These are phyloP conservation scores for Lachancea cidri DNA, from an alignment of 805 yeast species.

Conservation along the genomic window DNA sequence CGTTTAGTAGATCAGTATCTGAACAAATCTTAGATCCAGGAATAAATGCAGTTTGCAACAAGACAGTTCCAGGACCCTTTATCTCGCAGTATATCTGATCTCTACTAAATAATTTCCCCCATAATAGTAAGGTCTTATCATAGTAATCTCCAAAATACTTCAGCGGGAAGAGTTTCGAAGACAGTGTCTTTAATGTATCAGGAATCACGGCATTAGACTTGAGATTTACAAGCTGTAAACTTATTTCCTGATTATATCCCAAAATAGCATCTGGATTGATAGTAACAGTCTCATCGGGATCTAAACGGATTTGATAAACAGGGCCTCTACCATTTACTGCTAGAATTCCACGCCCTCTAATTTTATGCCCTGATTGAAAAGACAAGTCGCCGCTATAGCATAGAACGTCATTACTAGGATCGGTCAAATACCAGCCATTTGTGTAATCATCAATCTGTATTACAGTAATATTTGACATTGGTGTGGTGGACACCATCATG, in stretches of 20 bases:
- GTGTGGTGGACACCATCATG: slow-evolving; percentile 26
- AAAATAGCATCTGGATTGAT: slow-evolving; percentile 19
- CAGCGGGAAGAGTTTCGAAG: background rate
- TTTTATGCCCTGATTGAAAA: slow-evolving; percentile 10
- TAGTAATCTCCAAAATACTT: slow-evolving; percentile 7
- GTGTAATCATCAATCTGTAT: slow-evolving; percentile 20
- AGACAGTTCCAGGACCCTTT: slow-evolving; percentile 30
- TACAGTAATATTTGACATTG: slow-evolving; percentile 23
- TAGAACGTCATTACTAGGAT: slow-evolving; percentile 15
- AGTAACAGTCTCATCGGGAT: slow-evolving; percentile 21
- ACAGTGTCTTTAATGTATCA: slow-evolving; percentile 4
- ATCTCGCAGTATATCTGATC: slow-evolving; percentile 22
- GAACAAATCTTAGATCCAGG: slow-evolving; percentile 11
- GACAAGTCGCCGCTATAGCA: slow-evolving; percentile 26
- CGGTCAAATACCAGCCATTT: slow-evolving; percentile 21
- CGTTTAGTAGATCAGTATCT: slow-evolving; percentile 11
- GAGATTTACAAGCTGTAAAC: slow-evolving; percentile 3
- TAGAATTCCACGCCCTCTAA: slow-evolving; percentile 26
- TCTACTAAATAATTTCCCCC: slow-evolving; percentile 13
- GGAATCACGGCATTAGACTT: slow-evolving; percentile 6
- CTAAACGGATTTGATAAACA: slow-evolving; percentile 22
- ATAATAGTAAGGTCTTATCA: slow-evolving; percentile 12
- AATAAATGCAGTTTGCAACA: slow-evolving; percentile 21
- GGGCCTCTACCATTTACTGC: slow-evolving; percentile 32
- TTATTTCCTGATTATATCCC: slow-evolving; percentile 16